phyloP scores from a whole-genome alignment of 306 rosid genomes.

The Lithocarpus polystachyus region DNA sequence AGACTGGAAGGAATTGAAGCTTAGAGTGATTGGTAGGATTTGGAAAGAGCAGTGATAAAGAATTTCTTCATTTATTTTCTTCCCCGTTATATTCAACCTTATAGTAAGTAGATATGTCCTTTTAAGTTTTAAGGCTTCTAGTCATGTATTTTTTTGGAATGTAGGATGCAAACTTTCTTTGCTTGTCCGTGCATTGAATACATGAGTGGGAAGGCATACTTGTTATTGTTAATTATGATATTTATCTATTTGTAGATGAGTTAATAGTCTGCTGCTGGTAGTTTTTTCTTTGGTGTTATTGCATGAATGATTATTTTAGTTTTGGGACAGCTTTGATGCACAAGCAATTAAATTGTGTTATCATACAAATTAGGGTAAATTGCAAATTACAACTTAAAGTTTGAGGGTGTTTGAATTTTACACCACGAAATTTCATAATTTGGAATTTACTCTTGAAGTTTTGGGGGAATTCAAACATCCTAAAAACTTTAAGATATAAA shows the following conservation, averaged over 20 bases:
- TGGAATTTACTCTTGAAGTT: no score
- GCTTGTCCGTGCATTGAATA: slow-evolving; percentile 49
- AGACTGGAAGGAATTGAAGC: slow-evolving; percentile 72
- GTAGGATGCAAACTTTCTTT: slow-evolving; percentile 73
- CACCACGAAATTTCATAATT: no score
- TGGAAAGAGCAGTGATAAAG: slow-evolving; percentile 52
- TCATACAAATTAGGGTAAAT: background rate
- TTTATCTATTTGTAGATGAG: background rate
- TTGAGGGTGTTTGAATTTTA: no score
- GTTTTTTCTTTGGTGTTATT: background rate
- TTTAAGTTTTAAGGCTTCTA: slow-evolving; percentile 24
- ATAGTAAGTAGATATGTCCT: slow-evolving; percentile 34
- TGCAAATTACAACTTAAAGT: no score
- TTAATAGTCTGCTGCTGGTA: background rate
- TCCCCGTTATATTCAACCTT: background rate
- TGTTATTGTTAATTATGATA: slow-evolving; percentile 13
- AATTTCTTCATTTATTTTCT: no score
- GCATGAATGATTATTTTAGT: background rate
- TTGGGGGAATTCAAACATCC: no score
- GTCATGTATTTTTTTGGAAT: slow-evolving; percentile 44
- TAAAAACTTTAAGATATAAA: no score
- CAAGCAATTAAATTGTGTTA: background rate
- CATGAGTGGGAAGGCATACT: slow-evolving; percentile 37
- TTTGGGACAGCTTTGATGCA: background rate
- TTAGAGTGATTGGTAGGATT: slow-evolving; percentile 70